These are phyloP conservation scores for Isatis tinctoria DNA, from an alignment of 345 rosid species.

Conservation along the genomic window DNA sequence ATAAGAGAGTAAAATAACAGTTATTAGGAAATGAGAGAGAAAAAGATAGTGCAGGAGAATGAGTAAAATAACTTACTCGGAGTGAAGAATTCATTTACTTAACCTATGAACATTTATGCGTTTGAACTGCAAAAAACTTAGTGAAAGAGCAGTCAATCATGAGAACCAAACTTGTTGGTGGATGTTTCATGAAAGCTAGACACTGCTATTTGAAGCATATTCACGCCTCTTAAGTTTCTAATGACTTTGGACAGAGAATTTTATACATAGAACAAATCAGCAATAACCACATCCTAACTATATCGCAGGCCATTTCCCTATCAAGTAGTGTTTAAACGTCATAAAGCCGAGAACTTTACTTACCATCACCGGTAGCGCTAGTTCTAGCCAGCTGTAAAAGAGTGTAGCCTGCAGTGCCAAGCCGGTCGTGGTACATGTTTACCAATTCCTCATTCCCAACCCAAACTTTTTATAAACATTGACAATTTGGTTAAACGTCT, in stretches of 20 bases:
- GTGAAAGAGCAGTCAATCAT: no score
- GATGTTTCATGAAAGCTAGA: no score
- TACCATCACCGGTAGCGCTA: slow-evolving; percentile 62
- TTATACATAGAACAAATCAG: neutral
- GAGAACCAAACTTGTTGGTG: no score
- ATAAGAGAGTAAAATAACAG: no score
- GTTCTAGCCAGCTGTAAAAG: slow-evolving; percentile 63
- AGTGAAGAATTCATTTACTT: no score
- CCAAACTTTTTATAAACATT: slow-evolving; percentile 62
- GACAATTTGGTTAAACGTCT: neutral
- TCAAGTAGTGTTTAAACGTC: no score
- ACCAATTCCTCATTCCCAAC: slow-evolving; percentile 73
- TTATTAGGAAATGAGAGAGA: no score
- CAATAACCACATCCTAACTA: slow-evolving; percentile 5
- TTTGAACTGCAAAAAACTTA: no score
- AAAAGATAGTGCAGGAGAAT: no score
- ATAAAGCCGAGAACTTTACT: neutral
- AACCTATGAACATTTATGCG: no score
- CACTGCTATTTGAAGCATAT: neutral
- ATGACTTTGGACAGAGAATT: neutral
- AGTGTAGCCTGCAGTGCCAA: slow-evolving; percentile 57
- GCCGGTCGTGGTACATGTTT: slow-evolving; percentile 54
- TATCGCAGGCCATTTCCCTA: neutral
- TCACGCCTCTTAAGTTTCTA: neutral
- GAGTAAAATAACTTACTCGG: no score